Evolutionary conservation across 371 early-diverging fungal species (phyloP), one percentile per base, ranked within the genome.

Genomic region (Mortierella sp.): DNA sequence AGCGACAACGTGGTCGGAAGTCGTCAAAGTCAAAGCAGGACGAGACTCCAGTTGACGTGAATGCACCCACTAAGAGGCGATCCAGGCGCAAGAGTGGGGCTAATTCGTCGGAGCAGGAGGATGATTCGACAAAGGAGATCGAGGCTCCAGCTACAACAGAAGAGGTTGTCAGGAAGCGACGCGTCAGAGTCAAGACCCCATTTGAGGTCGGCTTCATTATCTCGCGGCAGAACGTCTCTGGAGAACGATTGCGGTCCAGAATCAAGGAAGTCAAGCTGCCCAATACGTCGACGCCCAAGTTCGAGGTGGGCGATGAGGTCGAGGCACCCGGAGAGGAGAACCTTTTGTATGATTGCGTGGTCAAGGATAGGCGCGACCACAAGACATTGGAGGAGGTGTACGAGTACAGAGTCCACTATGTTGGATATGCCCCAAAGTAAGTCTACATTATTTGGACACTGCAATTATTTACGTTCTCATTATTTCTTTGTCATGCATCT

Each of bases 331-430:
- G 70, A 7, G 77, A 76, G 44, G n/a, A 61, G 29, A 58, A 66
- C 14, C 14, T 52, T 14, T 22, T 61, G 61, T 70, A 53, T 50
- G 67, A 76, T 34, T 50, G 67, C 10, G 26, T 22, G 29, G 48
- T 76, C 61, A 34, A 19, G 22, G 76, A 34, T 6, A 66, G 65
- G 1, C 64, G 76, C 26, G 76, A 76, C 14, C 70, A 70, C 40
- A 65, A 76, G 41, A 55, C 34, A 7, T 29, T 66, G 29, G 48
- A 43, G 16, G 70, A 70, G 37, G 70, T 70, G 41, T 76, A 65
- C 48, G 76, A 76, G 66, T 70, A 76, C 58, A 65, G 39, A 55
- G 66, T 76, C 16, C 76, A 76, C 37, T 76, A 70, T 34, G 48
- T 45, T 22, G 76, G 76, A 64, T 76, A 76, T 26, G 24, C 22